Conservation (phyloP, 495 filamentous ascomycete species). For the Copromyces sp. region DNA sequence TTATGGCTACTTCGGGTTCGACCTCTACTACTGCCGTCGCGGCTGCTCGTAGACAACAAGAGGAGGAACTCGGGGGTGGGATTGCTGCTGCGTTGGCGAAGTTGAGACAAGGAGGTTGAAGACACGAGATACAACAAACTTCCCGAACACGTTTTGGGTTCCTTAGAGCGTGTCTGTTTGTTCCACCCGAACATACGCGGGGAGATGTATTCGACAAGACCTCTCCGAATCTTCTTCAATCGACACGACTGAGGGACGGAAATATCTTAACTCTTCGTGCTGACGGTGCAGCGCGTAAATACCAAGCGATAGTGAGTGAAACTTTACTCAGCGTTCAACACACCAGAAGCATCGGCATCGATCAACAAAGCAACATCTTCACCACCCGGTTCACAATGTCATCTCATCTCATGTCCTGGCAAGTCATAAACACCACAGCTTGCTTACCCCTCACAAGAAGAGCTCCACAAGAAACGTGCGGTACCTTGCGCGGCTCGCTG, state of each 20-base stretch:
- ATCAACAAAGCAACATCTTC: no score
- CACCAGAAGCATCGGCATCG: no score
- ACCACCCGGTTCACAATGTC: no score
- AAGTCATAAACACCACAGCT: neutral
- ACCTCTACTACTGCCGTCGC: slow-evolving; percentile 11
- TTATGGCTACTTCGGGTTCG: slow-evolving; percentile 38
- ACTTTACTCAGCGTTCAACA: no score
- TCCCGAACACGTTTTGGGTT: neutral
- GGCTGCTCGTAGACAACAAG: slow-evolving; percentile 24
- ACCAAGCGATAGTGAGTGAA: no score
- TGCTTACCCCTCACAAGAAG: neutral
- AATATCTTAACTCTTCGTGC: no score
- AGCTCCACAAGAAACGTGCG: no score
- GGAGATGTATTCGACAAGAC: neutral
- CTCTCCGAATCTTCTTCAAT: neutral
- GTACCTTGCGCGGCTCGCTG: neutral
- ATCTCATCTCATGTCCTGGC: no score
- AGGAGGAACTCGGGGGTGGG: slow-evolving; percentile 38
- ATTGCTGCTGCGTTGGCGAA: slow-evolving; percentile 44
- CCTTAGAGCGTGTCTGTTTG: neutral
- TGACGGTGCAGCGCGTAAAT: no score
- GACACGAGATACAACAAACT: neutral
- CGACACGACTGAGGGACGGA: no score
- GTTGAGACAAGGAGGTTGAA: slow-evolving; percentile 33
- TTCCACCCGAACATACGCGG: neutral